A percentile compares a stretch with the other conserved stretches of the same genome.
These are phyloP conservation scores for Picochlorum sp. DNA, from an alignment of 139 green algal genomes.

Conservation along the genomic window DNA sequence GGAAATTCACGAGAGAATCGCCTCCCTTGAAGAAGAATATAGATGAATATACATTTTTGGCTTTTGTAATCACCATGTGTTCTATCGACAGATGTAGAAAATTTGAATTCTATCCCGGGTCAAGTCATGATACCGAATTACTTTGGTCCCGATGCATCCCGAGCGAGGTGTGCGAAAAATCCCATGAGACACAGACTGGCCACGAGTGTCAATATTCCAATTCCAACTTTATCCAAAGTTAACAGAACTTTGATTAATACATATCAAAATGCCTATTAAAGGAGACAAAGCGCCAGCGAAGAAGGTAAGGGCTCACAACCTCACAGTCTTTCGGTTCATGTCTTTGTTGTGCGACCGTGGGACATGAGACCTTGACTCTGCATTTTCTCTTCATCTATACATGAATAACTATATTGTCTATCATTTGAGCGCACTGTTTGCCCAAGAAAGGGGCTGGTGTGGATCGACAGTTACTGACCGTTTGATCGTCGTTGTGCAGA, in stretches of 20 bases:
- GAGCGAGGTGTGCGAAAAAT: no score
- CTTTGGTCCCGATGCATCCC: no score
- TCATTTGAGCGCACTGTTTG: no score
- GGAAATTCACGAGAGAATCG: conserved; percentile 81
- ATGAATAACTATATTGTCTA: not conserved
- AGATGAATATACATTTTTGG: conserved; percentile 34
- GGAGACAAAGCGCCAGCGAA: conserved; percentile 35
- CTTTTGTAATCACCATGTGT: no score
- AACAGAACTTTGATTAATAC: not conserved
- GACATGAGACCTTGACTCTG: no score
- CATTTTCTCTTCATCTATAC: not conserved
- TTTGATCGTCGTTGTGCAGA: conserved; percentile 9
- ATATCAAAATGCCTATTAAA: conserved; percentile 13
- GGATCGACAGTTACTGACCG: not conserved
- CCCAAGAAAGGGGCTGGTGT: no score
- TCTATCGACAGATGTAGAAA: not conserved
- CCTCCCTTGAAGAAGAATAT: conserved; percentile 93
- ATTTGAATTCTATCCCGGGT: not conserved
- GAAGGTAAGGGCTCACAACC: not conserved
- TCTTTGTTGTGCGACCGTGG: no score
- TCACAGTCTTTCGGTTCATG: no score
- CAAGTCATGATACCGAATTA: no score
- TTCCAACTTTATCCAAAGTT: not conserved
- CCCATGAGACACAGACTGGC: no score
- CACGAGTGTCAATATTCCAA: not conserved